Evolutionary conservation across 768 basidiomycete species (phyloP).

Genomic region (Lentinula detonsa): DNA sequence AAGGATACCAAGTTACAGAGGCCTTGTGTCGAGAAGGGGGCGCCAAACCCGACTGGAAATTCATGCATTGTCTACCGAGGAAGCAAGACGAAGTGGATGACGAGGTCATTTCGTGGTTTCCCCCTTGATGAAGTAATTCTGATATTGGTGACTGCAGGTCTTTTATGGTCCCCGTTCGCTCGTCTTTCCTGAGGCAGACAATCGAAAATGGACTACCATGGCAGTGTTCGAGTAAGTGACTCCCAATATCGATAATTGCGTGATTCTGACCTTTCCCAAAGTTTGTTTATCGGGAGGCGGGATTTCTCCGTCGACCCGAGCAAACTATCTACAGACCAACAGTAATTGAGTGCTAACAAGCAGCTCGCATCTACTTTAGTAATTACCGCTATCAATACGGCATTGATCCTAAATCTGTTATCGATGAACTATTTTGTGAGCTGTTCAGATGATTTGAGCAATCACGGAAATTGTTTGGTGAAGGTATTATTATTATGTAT

Average conservation of each 20-base stretch:
- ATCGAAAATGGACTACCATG: conserved; percentile 97
- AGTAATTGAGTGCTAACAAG: background rate
- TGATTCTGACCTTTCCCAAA: background rate
- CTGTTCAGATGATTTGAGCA: background rate
- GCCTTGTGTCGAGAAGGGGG: conserved; percentile 73
- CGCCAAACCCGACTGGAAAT: conserved; percentile 85
- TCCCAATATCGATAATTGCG: background rate
- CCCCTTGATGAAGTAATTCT: background rate
- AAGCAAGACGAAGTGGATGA: conserved; percentile 94
- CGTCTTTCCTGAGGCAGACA: conserved; percentile 92
- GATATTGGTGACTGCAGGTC: conserved; percentile 42
- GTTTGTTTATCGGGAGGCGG: conserved; percentile 43
- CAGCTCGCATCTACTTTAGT: no score
- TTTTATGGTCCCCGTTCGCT: conserved; percentile 91
- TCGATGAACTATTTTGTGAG: background rate
- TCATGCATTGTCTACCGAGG: conserved; percentile 93
- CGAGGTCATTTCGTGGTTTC: conserved; percentile 46
- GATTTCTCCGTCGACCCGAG: background rate
- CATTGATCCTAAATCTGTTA: background rate
- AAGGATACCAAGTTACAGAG: conserved; percentile 94
- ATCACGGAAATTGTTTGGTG: no score
- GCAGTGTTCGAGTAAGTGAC: conserved; percentile 77
- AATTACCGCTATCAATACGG: no score
- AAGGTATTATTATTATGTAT: no score
- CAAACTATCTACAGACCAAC: background rate